A percentile compares a stretch with the other conserved stretches of the same genome.
Evolutionary conservation across 257 asterid species (phyloP).

Genomic region (Anisodus acutangulus): DNA sequence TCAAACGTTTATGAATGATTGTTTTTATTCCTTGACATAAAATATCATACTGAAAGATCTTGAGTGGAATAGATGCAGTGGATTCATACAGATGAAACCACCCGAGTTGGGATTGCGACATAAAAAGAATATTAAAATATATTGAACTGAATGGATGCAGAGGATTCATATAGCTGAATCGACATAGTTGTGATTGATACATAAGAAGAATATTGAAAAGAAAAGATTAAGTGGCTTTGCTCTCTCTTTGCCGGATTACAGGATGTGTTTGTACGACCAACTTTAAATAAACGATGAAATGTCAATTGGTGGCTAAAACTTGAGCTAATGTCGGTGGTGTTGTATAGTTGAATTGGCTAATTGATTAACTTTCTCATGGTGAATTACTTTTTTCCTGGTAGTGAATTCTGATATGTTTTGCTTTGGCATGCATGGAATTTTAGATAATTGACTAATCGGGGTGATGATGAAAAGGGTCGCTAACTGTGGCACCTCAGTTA

Average conservation of each 20-base stretch:
- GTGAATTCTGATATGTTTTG: not conserved
- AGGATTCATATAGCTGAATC: not conserved
- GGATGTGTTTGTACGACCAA: not conserved
- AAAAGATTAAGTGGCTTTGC: not conserved
- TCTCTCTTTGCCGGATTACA: not conserved
- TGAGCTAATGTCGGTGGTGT: not conserved
- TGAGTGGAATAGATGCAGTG: not conserved
- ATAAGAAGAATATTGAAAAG: not conserved
- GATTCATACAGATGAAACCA: not conserved
- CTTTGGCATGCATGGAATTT: not conserved
- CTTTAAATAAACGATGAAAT: not conserved
- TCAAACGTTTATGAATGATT: not conserved
- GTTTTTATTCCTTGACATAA: not conserved
- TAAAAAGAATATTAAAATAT: not conserved
- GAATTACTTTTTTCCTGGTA: not conserved
- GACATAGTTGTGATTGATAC: not conserved
- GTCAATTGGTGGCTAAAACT: not conserved
- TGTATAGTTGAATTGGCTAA: not conserved
- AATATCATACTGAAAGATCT: not conserved
- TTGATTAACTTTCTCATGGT: not conserved
- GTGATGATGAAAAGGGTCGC: no score
- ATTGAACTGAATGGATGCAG: not conserved
- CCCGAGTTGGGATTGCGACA: not conserved
- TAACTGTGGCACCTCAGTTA: not conserved
- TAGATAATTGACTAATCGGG: not conserved